A percentile compares a stretch with the other conserved stretches of the same genome.
Conservation (phyloP, 176 grass and related monocot genomes). For the Phragmites australis region DNA sequence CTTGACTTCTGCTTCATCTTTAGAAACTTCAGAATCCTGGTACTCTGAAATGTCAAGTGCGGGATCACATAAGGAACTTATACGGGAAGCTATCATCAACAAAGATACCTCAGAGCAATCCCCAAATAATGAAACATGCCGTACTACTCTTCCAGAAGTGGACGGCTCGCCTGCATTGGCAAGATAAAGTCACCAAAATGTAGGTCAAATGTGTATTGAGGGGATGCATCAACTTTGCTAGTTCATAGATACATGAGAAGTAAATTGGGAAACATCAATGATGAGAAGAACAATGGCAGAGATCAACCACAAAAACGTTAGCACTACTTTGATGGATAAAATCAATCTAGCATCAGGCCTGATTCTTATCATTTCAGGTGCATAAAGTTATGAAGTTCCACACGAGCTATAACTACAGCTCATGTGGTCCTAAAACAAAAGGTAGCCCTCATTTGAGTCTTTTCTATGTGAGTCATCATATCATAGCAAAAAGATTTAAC, state of each 20-base stretch:
- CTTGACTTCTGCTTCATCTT: conserved; percentile 43
- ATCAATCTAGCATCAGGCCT: background rate
- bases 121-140: conserved; percentile 78
- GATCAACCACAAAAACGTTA: conserved; percentile 14
- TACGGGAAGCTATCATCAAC: conserved; percentile 9
- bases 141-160: conserved; percentile 61
- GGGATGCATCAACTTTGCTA: background rate
- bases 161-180: conserved; percentile 52
- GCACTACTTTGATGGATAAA: background rate
- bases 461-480: background rate
- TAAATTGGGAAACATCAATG: conserved; percentile 1
- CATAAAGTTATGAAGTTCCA: background rate
- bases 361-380: background rate
- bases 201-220: conserved; percentile 15
- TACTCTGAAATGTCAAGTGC: conserved; percentile 2
- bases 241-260: background rate
- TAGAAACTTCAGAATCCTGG: conserved; percentile 48
- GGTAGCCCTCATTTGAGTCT: background rate
- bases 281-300: background rate
- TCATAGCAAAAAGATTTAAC: background rate
- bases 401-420: background rate
- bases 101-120: conserved; percentile 65
- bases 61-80: background rate
- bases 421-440: background rate
- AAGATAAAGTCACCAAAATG: conserved; percentile 9